Percentiles rank a stretch among this genome's conserved stretches.
phyloP scores from a whole-genome alignment of 2,329 filamentous ascomycete genomes.

The Fusarium goolgardi region DNA sequence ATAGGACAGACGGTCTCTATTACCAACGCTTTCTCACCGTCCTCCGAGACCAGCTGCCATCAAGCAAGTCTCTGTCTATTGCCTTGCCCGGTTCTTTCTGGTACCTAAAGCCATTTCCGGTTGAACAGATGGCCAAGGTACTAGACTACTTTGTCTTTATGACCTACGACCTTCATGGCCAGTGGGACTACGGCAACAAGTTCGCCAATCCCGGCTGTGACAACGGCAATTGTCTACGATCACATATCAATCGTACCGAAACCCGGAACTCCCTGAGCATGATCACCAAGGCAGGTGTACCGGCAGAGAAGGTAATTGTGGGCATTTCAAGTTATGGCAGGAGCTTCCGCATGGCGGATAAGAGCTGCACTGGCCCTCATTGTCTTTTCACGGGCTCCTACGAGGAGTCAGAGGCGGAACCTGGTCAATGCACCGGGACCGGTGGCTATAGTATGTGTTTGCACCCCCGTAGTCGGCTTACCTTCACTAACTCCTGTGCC shows the following conservation, averaged over 20 bases:
- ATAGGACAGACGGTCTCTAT: conserved; percentile 24
- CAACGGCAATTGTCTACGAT: conserved; percentile 51
- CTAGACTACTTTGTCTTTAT: conserved; percentile 54
- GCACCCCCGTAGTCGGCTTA: no score
- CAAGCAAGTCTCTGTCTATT: conserved; percentile 48
- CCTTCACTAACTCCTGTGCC: no score
- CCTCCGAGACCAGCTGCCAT: conserved; percentile 8
- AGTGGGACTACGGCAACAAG: conserved; percentile 50
- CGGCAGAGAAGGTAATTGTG: conserved; percentile 48
- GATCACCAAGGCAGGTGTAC: conserved; percentile 52
- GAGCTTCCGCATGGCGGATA: conserved; percentile 50
- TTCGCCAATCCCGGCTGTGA: conserved; percentile 42
- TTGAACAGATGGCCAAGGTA: conserved; percentile 42
- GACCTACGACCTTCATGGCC: conserved; percentile 53
- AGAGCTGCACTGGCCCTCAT: conserved; percentile 43
- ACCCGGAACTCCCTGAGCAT: conserved; percentile 49
- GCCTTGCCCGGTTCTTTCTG: conserved; percentile 51
- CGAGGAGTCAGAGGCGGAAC: background rate
- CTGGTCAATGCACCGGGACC: conserved; percentile 31
- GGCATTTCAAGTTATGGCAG: conserved; percentile 51
- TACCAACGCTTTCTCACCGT: conserved; percentile 27
- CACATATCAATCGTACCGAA: conserved; percentile 54
- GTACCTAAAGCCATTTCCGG: conserved; percentile 51
- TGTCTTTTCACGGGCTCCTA: conserved; percentile 44
- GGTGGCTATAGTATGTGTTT: conserved; percentile 44